Base-by-base conservation (phyloP, 2,329 filamentous ascomycete genomes). In the Ustulina deusta region DNA sequence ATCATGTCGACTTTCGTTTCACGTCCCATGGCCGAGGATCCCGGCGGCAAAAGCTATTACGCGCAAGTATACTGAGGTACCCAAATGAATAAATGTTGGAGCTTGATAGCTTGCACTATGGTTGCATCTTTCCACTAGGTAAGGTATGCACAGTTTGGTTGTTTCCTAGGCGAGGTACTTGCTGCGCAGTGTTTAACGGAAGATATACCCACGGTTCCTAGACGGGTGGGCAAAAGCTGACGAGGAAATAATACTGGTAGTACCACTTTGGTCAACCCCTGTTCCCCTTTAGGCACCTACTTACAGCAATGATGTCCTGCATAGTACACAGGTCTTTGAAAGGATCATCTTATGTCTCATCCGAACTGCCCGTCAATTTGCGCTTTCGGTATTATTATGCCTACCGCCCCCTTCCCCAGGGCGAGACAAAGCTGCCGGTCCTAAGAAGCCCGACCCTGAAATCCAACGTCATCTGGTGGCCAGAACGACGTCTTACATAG, bases 401-500 rank as follows among this genome's bases (percentile, higher is more conserved):
- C 40, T 49, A 40, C 40, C 27, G 61, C 44, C 56, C 59, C 61
- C 52, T 32, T 20, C 6, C 46, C 46, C 52, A 32, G 27, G 48
- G 20, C 49, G 34, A 52, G 42, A 55, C 46, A 11, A 61, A 56
- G 40, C 48, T 34, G 25, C 54, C 29, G 54, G 60, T 20, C 34
- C 48, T 52, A 42, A 59, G 32, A 49, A 56, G n/a, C 36, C 36
- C 61, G 56, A 56, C 27, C 25, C 49, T 10, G 29, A 58, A 48
- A 68, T 63, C 63, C 63, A 69, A 69, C 66, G 63, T 66, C 65
- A 68, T 66, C 65, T 40, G 22, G 27, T 55, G 49, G 38, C 11
- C 29, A 57, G 38, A 34, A 60, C 52, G 25, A 52, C 49, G 42
- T 51, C 49, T 54, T 44, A 61, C 29, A 48, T 29, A 44, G 22